Percentiles rank a stretch among this genome's conserved stretches.
Conservation (phyloP, 805 yeast genomes). For the Starmerella riodocensis region DNA sequence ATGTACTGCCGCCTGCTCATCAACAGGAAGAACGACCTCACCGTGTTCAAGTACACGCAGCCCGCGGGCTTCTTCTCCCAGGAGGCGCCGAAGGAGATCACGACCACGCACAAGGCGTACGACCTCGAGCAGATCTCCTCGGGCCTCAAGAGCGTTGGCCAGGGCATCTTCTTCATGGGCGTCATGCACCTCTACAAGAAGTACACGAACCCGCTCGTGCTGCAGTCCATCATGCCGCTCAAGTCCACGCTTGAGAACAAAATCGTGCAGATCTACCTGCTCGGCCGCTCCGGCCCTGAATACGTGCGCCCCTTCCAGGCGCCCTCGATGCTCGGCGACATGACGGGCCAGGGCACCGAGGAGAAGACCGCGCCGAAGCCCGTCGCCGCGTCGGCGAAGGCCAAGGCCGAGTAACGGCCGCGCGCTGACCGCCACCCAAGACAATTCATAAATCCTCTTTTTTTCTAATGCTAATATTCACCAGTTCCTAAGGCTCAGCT, state of each 20-base stretch:
- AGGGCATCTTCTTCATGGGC: slow-evolving; percentile 91
- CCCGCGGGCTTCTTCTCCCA: slow-evolving; percentile 73
- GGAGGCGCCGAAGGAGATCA: slow-evolving; percentile 50
- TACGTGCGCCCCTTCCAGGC: slow-evolving; percentile 95
- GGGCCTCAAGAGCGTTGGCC: slow-evolving; percentile 70
- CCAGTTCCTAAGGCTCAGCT: too few species aligned
- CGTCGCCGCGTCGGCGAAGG: too few species aligned
- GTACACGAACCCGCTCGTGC: slow-evolving; percentile 90
- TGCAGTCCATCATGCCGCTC: slow-evolving; percentile 84
- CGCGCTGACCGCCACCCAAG: too few species aligned
- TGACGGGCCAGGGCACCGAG: slow-evolving; percentile 56
- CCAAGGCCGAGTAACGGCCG: slow-evolving; percentile 78
- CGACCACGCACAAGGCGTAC: slow-evolving; percentile 88
- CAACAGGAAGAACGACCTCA: slow-evolving; percentile 63
- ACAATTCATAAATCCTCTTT: too few species aligned
- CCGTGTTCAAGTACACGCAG: slow-evolving; percentile 81
- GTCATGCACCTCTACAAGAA: slow-evolving; percentile 97
- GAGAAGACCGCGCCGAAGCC: slow-evolving; percentile 73
- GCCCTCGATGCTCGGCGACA: slow-evolving; percentile 59
- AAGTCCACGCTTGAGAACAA: slow-evolving; percentile 83
- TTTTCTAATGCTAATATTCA: too few species aligned
- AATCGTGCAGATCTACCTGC: slow-evolving; percentile 80
- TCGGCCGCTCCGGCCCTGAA: slow-evolving; percentile 61
- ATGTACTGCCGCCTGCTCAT: slow-evolving; percentile 49
- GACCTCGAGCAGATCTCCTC: slow-evolving; percentile 75